Evolutionary conservation across 805 yeast genomes (phyloP), one percentile per base, ranked within the genome.

Genomic region (Saturnispora diversa): DNA sequence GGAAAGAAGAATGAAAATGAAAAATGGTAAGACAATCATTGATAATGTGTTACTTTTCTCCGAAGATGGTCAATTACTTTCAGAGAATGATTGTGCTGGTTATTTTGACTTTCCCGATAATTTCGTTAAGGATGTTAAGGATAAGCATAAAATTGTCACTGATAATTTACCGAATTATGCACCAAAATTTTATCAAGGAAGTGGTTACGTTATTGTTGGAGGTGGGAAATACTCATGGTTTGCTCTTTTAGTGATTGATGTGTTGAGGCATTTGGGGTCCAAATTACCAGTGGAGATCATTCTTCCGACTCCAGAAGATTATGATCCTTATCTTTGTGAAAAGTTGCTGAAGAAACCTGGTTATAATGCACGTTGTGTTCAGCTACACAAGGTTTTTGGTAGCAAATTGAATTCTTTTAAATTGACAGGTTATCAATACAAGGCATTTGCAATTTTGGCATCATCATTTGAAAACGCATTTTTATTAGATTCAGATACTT

Each of bases 381-480:
- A 56, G 5, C 52, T 69, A 42, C 60, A 64, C n/a, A 58, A 58
- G 7, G 60, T 63, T 13, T 50, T 70, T 23, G 72, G 66, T 11
- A 47, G 26, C 9, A 50, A 47, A 6, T 32, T 58, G 15, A 36
- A 48, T 1, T 43, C 50, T 17, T 51, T 57, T 27, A 50, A 37
- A 31, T 48, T 50, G 40, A 51, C 43, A 10, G 67, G 66, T n/a
- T 67, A 63, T 44, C 71, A 64, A 41, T 52, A 55, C 43, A 67
- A 67, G 44, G 58, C 62, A 2, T 52, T 71, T 21, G 74, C 75
- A 11, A 48, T 71, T 21, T 50, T 84, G 52, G 59, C 69, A 1
- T 67, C 74, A n/a, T 62, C 68, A 12, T 71, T 71, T 52, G 74
- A 71, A 43, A 66, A 70, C 40, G 64, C 64, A 11, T 52, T 71